These are phyloP conservation scores for Saitozyma podzolica DNA, from an alignment of 768 basidiomycete species.

Conservation along the genomic window DNA sequence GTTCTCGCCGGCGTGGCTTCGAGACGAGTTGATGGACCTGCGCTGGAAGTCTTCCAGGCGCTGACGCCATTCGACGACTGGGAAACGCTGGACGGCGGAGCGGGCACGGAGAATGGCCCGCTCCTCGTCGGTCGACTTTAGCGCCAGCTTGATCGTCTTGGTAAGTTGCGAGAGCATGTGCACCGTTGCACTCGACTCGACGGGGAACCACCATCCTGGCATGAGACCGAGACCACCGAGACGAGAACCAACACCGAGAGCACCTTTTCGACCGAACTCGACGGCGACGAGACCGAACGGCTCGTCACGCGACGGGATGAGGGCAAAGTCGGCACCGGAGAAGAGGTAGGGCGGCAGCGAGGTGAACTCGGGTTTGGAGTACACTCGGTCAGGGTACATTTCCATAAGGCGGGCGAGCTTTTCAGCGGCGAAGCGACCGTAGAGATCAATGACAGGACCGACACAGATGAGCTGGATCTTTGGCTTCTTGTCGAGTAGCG, in stretches of 20 bases:
- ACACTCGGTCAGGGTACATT: slow-evolving; percentile 89
- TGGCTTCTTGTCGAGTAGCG: slow-evolving; percentile 79
- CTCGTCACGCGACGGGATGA: slow-evolving; percentile 94
- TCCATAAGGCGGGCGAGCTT: slow-evolving; percentile 92
- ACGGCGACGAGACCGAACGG: slow-evolving; percentile 95
- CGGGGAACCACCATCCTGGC: slow-evolving; percentile 99
- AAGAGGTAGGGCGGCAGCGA: slow-evolving; percentile 89
- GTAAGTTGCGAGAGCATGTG: slow-evolving; percentile 93
- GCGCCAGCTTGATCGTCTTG: slow-evolving; percentile 90
- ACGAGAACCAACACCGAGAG: slow-evolving; percentile 89
- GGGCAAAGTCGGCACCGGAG: slow-evolving; percentile 90
- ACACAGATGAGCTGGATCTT: slow-evolving; percentile 84
- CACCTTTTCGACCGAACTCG: slow-evolving; percentile 94
- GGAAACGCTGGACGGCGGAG: slow-evolving; percentile 93
- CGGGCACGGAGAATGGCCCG: slow-evolving; percentile 88
- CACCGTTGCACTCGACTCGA: slow-evolving; percentile 85
- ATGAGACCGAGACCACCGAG: slow-evolving; percentile 92
- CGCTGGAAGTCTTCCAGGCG: slow-evolving; percentile 92
- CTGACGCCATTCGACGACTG: slow-evolving; percentile 96
- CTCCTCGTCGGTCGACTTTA: slow-evolving; percentile 87
- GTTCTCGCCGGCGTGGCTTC: slow-evolving; percentile 66
- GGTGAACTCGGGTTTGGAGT: slow-evolving; percentile 95
- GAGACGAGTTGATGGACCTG: slow-evolving; percentile 73
- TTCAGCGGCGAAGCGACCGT: slow-evolving; percentile 92
- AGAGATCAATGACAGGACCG: slow-evolving; percentile 92